These are phyloP conservation scores for Coix lacrymajobi DNA, from an alignment of 176 grass and related monocot species.

Conservation along the genomic window DNA sequence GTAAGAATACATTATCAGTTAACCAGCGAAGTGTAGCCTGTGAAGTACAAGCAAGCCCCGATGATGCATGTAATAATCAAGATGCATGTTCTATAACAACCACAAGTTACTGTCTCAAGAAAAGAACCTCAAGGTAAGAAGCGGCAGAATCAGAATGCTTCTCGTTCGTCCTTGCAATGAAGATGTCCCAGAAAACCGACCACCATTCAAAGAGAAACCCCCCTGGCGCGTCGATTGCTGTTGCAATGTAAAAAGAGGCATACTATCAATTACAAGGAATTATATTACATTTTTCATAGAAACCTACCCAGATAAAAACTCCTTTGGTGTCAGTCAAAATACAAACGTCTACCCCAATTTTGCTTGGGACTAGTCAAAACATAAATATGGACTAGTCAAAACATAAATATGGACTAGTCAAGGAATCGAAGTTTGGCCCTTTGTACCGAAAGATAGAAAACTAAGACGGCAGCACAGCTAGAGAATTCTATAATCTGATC, in stretches of 20 bases:
- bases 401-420: too few relatives aligned
- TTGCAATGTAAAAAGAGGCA: slow-evolving; percentile 3
- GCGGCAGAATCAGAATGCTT: slow-evolving; percentile 68
- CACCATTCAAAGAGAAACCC: slow-evolving; percentile 83
- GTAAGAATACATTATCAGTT: not conserved
- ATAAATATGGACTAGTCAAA: too few relatives aligned
- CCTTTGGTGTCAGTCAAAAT: not conserved
- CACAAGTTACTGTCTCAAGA: slow-evolving; percentile 24
- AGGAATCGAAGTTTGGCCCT: not conserved
- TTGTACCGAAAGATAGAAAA: slow-evolving; percentile 8
- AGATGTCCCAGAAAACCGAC: slow-evolving; percentile 86
- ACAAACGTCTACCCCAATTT: not conserved
- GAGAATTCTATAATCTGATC: not conserved
- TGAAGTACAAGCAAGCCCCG: not conserved
- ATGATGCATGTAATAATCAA: slow-evolving; percentile 15
- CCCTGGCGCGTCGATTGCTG: slow-evolving; percentile 66
- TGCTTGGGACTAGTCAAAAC: not conserved
- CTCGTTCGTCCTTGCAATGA: slow-evolving; percentile 71
- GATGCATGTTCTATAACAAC: slow-evolving; percentile 19
- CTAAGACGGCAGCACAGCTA: not conserved
- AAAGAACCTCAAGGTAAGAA: slow-evolving; percentile 57
- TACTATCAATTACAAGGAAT: not conserved
- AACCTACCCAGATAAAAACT: too few relatives aligned
- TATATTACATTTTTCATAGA: slow-evolving; percentile 4
- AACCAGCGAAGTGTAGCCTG: not conserved